Base-by-base conservation (phyloP, 148 eudicot genomes). In the Silene conica region DNA sequence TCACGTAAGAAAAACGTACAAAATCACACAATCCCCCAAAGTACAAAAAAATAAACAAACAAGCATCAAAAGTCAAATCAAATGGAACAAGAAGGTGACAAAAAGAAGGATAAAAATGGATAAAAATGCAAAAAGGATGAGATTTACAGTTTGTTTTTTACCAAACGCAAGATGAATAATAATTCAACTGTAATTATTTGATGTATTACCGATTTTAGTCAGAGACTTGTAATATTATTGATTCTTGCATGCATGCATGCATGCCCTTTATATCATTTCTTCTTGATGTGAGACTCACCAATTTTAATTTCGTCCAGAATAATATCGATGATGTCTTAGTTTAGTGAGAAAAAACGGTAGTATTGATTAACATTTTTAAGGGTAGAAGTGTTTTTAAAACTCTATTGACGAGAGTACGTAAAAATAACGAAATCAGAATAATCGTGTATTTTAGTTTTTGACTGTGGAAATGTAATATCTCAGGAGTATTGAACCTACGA, bases 81-180 rank as follows among this genome's bases (percentile, higher is more conserved):
- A 69, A 59, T 16, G 45, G 78, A 69, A 76, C 46, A 76, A 75
- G 66, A 67, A 76, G 57, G 41, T 56, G 73, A 67, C 71, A 74
- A 56, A 73, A 74, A 1, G 41, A 66, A 14, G 76, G 63, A 66
- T 65, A 15, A 65, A 10, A 61, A 13, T 13, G 25, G 69, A 50
- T 50, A 50, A 50, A 50, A 50, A 50, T 23, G 38, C 25, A 72
- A 7, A 20, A 21, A 18, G 1, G 59, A 73, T 70, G 11, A 38
- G 73, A 18, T 3, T 23, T 26, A 25, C 1, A n/a, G 31, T 54
- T 26, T 13, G 13, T 63, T 63, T 23, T 48, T 72, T 48, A 73
- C 76, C 60, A 73, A 73, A 73, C 69, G 25, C 15, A 43, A 48
- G 8, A 9, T 73, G 28, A 26, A n/a, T n/a, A n/a, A n/a, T n/a